Base-by-base conservation (phyloP, 73 alveolate species). In the Urostyla sp. region DNA sequence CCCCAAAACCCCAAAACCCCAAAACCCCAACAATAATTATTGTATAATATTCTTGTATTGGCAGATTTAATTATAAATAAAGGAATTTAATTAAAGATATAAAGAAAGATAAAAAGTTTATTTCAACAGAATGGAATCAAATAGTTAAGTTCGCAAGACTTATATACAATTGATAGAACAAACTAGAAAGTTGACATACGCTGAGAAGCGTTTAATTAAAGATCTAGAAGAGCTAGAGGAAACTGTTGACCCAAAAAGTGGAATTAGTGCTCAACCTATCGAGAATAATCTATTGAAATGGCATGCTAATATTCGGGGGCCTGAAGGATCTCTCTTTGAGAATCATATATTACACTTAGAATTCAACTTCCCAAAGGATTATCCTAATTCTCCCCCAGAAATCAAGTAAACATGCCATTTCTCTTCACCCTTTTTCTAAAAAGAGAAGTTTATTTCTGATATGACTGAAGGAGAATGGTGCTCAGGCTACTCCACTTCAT, bases 381-480 rank as follows among this genome's bases (percentile, higher is more conserved):
- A 95, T 85, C 99, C 99, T 11, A 75, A 79, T 52, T 51, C 48
- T 20, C 95, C 96, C 10, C 98, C 99, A 34, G 63, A 49, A 26
- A 28, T 88, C 67, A 69, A 18, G 15, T 52, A 86, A 30, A 23
- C 75, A 72, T 81, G 86, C 30, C 67, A 31, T 20, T 54, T 92
- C 40, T 57, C 63, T 8, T 94, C 90, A 51, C 94, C 93, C 31
- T 91, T 91, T 83, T 87, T 92, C 51, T 31, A 43, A 7, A 74
- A 78, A 1, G 52, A 53, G 13, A 57, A 51, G 21, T 74, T 85
- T 37, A 26, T 75, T 27, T 74, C 87, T 36, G 96, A 90, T 28
- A 75, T 90, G 88, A 48, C 86, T 59, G 90, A 76, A 60, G 78
- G 58, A 55, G 99, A 96, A 32, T 95, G 99, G 98, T 91, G 96